Evolutionary conservation across 352 stramenopile species (phyloP), one percentile per base, ranked within the genome.

Genomic region (Globisporangium middletonii): DNA sequence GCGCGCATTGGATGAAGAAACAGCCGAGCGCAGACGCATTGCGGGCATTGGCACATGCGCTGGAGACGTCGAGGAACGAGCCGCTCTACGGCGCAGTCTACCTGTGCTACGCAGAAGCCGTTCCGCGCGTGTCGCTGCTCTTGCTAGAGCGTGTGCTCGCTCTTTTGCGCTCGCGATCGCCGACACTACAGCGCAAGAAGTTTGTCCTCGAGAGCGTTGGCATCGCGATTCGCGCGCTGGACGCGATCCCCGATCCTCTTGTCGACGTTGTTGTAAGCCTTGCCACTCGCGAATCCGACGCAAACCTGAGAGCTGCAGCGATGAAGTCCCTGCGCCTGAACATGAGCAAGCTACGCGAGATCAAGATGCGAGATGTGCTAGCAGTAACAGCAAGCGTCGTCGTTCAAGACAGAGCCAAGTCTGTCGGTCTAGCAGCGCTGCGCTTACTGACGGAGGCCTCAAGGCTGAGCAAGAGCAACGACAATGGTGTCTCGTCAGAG

Each of bases 361-460:
- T 18, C 0, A 44, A 44, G 16, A 11, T 11, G 12, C 38, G 18
- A 5, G 18, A 13, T 6, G 46, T 30, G 27, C 23, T 35, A 7
- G 13, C 46, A 35, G 46, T 26, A 6, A 15, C 46, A 51, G 46
- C 27, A n/a, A 51, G 27, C 12, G 46, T 26, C 27, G 27, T 27
- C 13, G 46, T 51, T 13, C 23, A 16, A 35, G 46, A 51, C 27
- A 51, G 26, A n/a, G 46, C 46, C 23, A 51, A 51, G 27, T 51
- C 46, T 26, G 46, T 51, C 8, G 46, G 46, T 35, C 27, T 51
- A 6, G 1, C n/a, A 26, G 46, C 46, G 46, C 27, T 51, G 12
- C 46, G 46, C 15, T 12, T 51, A 35, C 12, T 51, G 46, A 35
- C 27, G 7, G 46, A 28, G 11, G 6, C 15, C 5, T 19, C 18